Evolutionary conservation across 495 filamentous ascomycete species (phyloP).

Genomic region (Thozetella sp.): DNA sequence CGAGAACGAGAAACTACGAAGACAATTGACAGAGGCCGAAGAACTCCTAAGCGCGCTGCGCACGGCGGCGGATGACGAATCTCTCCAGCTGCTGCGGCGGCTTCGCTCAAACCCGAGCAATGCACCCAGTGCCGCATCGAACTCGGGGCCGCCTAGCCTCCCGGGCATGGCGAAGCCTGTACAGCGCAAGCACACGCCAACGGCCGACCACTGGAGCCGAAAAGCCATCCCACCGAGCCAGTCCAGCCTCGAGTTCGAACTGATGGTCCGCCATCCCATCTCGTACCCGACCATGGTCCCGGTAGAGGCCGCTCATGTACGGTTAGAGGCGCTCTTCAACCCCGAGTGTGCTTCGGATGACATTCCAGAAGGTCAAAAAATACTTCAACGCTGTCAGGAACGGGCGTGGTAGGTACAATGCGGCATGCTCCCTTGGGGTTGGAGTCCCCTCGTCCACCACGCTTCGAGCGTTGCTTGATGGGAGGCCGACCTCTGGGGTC

Average conservation of each 20-base stretch:
- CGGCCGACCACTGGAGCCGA: not conserved
- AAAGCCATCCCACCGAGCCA: not conserved
- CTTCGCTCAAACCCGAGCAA: too few species aligned
- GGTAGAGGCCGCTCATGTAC: not conserved
- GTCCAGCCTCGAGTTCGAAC: not conserved
- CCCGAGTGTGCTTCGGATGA: not conserved
- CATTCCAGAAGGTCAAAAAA: not conserved
- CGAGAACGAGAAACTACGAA: not conserved
- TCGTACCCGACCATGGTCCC: not conserved
- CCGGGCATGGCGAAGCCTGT: too few species aligned
- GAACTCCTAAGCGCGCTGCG: not conserved
- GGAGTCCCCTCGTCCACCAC: too few species aligned
- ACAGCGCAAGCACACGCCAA: not conserved
- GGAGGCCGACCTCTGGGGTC: too few species aligned
- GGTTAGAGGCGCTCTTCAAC: not conserved
- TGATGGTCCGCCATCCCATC: conserved; percentile 1
- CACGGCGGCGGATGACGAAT: not conserved
- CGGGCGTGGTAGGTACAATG: too few species aligned
- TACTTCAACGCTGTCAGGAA: too few species aligned
- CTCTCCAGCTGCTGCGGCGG: not conserved
- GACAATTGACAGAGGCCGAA: not conserved
- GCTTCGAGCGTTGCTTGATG: too few species aligned
- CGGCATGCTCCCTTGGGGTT: too few species aligned
- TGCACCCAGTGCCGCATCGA: too few species aligned
- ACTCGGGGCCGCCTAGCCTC: too few species aligned